phyloP scores from a whole-genome alignment of 2,329 filamentous ascomycete species.

The Whalleya microplaca region DNA sequence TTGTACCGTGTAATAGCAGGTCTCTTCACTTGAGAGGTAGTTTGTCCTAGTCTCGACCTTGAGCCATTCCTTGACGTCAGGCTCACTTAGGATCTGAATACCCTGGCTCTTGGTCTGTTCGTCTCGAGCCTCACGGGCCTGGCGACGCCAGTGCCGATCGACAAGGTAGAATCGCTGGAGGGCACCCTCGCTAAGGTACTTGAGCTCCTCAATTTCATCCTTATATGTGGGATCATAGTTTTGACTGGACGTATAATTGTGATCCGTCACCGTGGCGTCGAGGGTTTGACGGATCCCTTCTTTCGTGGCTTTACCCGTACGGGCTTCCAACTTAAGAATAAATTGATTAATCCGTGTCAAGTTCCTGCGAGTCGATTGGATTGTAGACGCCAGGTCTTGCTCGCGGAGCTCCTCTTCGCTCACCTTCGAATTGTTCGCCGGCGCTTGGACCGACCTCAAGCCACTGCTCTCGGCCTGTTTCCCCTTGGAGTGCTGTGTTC shows the following conservation, averaged over 20 bases:
- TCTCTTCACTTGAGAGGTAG: slow-evolving; percentile 19
- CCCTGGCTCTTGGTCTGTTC: slow-evolving; percentile 7
- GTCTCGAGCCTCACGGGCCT: slow-evolving; percentile 17
- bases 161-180: slow-evolving; percentile 30
- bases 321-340: slow-evolving; percentile 36
- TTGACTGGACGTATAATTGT: slow-evolving; percentile 9
- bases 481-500: background rate
- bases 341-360: slow-evolving; percentile 34
- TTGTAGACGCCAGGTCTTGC: slow-evolving; percentile 18
- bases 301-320: slow-evolving; percentile 32
- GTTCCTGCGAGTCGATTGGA: slow-evolving; percentile 26
- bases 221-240: slow-evolving; percentile 1
- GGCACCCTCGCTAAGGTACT: slow-evolving; percentile 22
- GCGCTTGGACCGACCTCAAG: background rate
- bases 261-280: slow-evolving; percentile 30
- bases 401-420: slow-evolving; percentile 17
- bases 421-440: background rate
- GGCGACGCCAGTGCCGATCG: slow-evolving; percentile 29
- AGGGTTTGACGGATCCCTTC: slow-evolving; percentile 35
- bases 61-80: slow-evolving; percentile 26
- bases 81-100: slow-evolving; percentile 27
- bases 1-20: slow-evolving; percentile 30
- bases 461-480: background rate
- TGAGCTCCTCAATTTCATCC: slow-evolving; percentile 29
- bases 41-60: slow-evolving; percentile 23